Percentiles rank a stretch among this genome's conserved stretches.
phyloP scores from a whole-genome alignment of 2,329 filamentous ascomycete genomes.

The Clarireedia hainanense region DNA sequence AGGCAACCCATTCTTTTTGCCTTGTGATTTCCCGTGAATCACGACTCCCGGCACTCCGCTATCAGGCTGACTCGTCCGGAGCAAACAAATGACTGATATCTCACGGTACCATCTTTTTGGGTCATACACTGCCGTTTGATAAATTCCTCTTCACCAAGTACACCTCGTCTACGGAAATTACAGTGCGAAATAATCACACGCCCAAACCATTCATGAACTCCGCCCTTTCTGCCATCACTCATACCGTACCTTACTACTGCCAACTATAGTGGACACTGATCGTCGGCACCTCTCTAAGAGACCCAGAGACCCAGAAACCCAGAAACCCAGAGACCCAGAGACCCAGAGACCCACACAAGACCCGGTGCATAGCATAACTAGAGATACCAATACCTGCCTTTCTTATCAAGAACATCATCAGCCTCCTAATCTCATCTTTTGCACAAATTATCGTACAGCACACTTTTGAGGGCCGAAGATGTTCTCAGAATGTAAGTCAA shows the following conservation, averaged over 20 bases:
- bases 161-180: no score
- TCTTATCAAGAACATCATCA: constrained; percentile 1
- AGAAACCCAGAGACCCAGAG: background rate
- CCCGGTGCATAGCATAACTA: no score
- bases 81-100: constrained; percentile 8
- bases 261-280: background rate
- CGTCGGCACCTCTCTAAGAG: background rate
- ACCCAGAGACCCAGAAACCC: background rate
- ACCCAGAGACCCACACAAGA: no score
- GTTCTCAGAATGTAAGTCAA: constrained; percentile 30
- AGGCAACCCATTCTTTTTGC: background rate
- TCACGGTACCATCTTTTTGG: background rate
- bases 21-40: constrained; percentile 1
- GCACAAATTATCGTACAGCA: background rate
- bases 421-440: constrained; percentile 1
- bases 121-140: background rate
- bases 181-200: no score
- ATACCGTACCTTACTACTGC: background rate
- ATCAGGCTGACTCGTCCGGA: background rate
- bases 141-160: background rate
- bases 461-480: constrained; percentile 16
- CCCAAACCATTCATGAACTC: no score
- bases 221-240: background rate
- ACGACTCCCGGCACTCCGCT: background rate
- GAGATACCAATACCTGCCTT: background rate